These are phyloP conservation scores for Penstemon davidsonii DNA, from an alignment of 257 asterid genomes.

Conservation along the genomic window DNA sequence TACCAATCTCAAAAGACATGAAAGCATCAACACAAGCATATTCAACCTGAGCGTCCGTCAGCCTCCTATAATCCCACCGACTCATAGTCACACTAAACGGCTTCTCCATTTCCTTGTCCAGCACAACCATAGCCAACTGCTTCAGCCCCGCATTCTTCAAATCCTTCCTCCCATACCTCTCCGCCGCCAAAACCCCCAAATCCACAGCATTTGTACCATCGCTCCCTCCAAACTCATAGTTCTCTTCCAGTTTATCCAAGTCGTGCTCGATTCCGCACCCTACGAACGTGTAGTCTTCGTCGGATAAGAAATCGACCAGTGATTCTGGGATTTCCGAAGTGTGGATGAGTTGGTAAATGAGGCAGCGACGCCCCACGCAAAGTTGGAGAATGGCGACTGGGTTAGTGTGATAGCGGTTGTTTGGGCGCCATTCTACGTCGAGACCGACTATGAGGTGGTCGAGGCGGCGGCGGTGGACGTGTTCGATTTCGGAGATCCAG, in stretches of 20 bases:
- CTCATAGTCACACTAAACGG: constrained; percentile 25
- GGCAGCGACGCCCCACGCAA: constrained; percentile 38
- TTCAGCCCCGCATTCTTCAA: constrained; percentile 20
- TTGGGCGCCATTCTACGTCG: constrained; percentile 49
- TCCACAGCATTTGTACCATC: constrained; percentile 25
- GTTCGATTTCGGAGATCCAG: constrained; percentile 33
- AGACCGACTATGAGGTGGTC: constrained; percentile 41
- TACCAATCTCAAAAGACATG: constrained; percentile 32
- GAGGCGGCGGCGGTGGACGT: constrained; percentile 16
- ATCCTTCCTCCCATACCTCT: background rate
- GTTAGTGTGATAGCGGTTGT: constrained; percentile 13
- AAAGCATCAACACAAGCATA: constrained; percentile 42
- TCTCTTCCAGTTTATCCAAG: constrained; percentile 25
- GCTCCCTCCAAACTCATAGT: constrained; percentile 26
- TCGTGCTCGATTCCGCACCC: constrained; percentile 32
- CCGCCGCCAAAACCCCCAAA: constrained; percentile 27
- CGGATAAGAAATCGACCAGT: constrained; percentile 30
- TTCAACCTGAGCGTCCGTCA: constrained; percentile 30
- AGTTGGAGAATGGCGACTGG: constrained; percentile 43
- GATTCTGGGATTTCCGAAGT: constrained; percentile 24
- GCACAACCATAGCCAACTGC: constrained; percentile 23
- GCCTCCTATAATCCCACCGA: constrained; percentile 32
- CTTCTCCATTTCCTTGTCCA: constrained; percentile 32
- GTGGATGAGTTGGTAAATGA: constrained; percentile 37
- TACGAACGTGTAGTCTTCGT: constrained; percentile 24